Percentiles rank a stretch among this genome's conserved stretches.
phyloP scores from a whole-genome alignment of 2,329 filamentous ascomycete species.

The Triangularia verruculosa region DNA sequence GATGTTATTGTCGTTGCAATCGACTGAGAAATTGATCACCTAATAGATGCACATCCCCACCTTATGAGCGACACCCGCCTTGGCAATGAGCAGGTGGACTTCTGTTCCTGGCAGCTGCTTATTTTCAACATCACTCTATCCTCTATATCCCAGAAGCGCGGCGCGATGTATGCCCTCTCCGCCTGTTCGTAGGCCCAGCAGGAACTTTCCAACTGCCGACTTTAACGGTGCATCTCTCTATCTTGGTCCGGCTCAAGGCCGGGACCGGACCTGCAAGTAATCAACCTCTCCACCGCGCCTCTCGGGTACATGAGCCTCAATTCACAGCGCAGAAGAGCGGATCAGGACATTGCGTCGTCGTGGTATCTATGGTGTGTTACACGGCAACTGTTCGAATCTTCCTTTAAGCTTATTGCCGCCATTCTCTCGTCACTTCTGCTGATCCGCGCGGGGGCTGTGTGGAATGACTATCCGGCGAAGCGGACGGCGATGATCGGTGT shows the following conservation, averaged over 20 bases:
- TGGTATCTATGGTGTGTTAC: background rate
- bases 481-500: background rate
- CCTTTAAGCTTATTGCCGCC: background rate
- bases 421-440: background rate
- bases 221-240: background rate
- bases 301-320: constrained; percentile 2
- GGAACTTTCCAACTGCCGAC: background rate
- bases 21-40: background rate
- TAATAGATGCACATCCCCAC: constrained; percentile 3
- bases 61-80: background rate
- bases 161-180: background rate
- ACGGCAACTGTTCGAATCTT: background rate
- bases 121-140: background rate
- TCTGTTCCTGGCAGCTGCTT: background rate
- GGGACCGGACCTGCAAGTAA: background rate
- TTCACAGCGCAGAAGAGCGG: constrained; percentile 7
- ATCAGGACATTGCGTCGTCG: background rate
- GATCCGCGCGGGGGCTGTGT: background rate
- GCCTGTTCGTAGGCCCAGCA: background rate
- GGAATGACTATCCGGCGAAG: background rate
- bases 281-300: constrained; percentile 1
- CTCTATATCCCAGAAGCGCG: background rate
- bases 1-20: background rate
- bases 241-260: background rate
- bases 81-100: background rate